phyloP scores from a whole-genome alignment of 495 filamentous ascomycete species.

The Mytilinidion resinicola region DNA sequence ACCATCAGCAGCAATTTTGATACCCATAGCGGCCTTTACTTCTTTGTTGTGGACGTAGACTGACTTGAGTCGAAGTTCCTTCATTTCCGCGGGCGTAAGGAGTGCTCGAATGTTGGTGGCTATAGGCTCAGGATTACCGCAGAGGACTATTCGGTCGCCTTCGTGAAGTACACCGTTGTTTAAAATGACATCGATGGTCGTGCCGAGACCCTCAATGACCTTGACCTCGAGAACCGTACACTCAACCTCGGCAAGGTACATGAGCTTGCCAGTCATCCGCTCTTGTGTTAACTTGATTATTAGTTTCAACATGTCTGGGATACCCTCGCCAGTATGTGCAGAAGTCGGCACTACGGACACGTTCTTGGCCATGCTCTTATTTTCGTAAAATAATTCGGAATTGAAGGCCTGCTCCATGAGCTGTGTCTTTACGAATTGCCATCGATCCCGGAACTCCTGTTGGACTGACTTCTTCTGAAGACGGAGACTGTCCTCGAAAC shows the following conservation, averaged over 20 bases:
- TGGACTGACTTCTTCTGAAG: conserved; percentile 92
- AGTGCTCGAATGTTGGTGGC: conserved; percentile 94
- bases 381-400: conserved; percentile 92
- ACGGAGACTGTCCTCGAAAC: conserved; percentile 84
- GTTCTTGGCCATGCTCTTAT: conserved; percentile 88
- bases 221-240: conserved; percentile 98
- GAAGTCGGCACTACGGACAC: conserved; percentile 96
- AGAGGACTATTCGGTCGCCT: conserved; percentile 90
- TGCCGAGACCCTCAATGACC: conserved; percentile 96
- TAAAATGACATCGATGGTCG: conserved; percentile 96
- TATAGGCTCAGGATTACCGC: conserved; percentile 91
- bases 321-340: conserved; percentile 95
- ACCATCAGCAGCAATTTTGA: conserved; percentile 96
- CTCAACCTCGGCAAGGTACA: conserved; percentile 97
- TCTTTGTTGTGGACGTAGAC: conserved; percentile 98
- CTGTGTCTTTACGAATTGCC: conserved; percentile 85
- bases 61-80: conserved; percentile 89
- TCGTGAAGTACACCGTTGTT: conserved; percentile 94
- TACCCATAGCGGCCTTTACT: conserved; percentile 95
- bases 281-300: conserved; percentile 88
- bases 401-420: conserved; percentile 98
- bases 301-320: conserved; percentile 98
- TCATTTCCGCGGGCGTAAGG: conserved; percentile 87
- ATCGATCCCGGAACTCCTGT: conserved; percentile 86
- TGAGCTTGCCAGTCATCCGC: conserved; percentile 93